Base-by-base conservation (phyloP, 139 green algal species). In the Micractinium conductrix region DNA sequence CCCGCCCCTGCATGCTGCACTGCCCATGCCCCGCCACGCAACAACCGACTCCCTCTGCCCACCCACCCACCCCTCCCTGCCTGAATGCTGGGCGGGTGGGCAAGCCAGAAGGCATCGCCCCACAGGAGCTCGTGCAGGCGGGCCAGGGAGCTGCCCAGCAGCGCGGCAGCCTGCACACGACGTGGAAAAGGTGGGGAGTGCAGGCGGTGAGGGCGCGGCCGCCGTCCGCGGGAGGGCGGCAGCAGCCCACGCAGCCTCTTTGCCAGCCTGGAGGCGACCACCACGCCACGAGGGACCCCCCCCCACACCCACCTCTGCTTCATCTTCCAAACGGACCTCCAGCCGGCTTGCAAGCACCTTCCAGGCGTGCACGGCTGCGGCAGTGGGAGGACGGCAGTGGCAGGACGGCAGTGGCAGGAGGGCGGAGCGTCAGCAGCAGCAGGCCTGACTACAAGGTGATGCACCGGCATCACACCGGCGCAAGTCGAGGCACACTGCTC, bases 301-400 rank as follows among this genome's bases (percentile, higher is more conserved):
- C 17, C n/a, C 63, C 5, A 2, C 22, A 12, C 68, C 68, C 68
- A 74, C 68, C 68, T 74, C 37, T 21, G 37, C 21, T 24, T 26
- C 68, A 22, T 70, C 71, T n/a, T n/a, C 24, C 35, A 83, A 40
- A 40, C 80, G 63, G 45, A 60, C 78, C 22, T 48, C 78, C 48
- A 90, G 79, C 8, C 83, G 65, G 62, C 80, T 48, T 19, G 48
- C 65, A 69, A 80, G 88, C 74, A 87, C 75, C 82, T 86, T 80
- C 44, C 84, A 74, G 82, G 72, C 83, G 79, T 88, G 78, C 48
- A 84, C 14, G 21, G 83, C 69, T 81, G 74, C 74, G 33, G 35
- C 2, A 19, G 63, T 30, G n/a, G n/a, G n/a, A n/a, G n/a, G n/a
- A n/a, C n/a, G n/a, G n/a, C n/a, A n/a, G n/a, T 24, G 0, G 8